phyloP scores from a whole-genome alignment of 2,329 filamentous ascomycete genomes.

The Alternaria incomplexa region DNA sequence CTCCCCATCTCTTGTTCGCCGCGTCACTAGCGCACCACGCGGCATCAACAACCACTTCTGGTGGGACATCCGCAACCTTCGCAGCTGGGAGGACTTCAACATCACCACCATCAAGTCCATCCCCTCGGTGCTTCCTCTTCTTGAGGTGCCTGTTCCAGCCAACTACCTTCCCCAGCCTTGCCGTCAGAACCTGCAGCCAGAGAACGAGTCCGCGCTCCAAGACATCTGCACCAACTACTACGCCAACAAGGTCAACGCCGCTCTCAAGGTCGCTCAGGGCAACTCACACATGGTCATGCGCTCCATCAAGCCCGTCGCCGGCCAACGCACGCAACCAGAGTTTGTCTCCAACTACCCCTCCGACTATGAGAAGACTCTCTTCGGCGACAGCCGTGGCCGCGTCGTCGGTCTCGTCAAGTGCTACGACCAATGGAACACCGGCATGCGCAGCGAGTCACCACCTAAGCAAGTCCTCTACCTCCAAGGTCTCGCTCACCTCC shows the following conservation, averaged over 20 bases:
- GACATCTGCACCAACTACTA: conserved; percentile 79
- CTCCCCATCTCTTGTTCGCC: conserved; percentile 79
- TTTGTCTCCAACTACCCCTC: conserved; percentile 70
- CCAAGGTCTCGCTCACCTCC: conserved; percentile 81
- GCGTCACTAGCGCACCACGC: conserved; percentile 73
- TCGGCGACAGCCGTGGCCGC: conserved; percentile 59
- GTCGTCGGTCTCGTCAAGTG: conserved; percentile 87
- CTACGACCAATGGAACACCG: conserved; percentile 94
- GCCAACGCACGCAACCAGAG: conserved; percentile 64
- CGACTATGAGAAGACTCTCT: conserved; percentile 57
- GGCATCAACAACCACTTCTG: conserved; percentile 83
- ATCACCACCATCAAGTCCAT: conserved; percentile 73
- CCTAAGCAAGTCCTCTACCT: conserved; percentile 89
- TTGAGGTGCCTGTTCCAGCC: conserved; percentile 66
- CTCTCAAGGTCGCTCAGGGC: conserved; percentile 76
- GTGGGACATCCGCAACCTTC: conserved; percentile 92
- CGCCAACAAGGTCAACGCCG: conserved; percentile 84
- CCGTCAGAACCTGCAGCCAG: conserved; percentile 69
- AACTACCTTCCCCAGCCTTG: conserved; percentile 66
- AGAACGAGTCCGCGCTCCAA: conserved; percentile 79
- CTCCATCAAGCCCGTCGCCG: conserved; percentile 42
- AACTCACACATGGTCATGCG: conserved; percentile 64
- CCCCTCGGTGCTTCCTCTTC: conserved; percentile 73
- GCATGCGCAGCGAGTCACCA: conserved; percentile 85
- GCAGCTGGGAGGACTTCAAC: conserved; percentile 82